These are phyloP conservation scores for Fusarium sp. DNA, from an alignment of 2,329 filamentous ascomycete species.

Conservation along the genomic window DNA sequence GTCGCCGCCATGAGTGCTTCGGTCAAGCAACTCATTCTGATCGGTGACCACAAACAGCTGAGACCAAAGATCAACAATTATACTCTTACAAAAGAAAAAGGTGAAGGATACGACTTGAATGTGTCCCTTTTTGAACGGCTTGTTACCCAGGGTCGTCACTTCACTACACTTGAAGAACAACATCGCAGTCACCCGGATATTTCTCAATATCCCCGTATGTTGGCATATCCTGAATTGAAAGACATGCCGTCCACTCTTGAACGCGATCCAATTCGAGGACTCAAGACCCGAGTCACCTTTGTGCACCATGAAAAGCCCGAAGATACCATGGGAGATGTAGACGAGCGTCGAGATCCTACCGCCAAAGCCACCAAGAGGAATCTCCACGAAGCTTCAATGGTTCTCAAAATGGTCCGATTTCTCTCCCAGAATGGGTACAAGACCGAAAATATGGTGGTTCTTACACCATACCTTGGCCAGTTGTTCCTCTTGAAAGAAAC, in stretches of 20 bases:
- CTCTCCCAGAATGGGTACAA: slow-evolving; percentile 78
- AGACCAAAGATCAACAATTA: slow-evolving; percentile 75
- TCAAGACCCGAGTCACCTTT: slow-evolving; percentile 72
- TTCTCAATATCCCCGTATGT: slow-evolving; percentile 65
- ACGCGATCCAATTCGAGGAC: slow-evolving; percentile 64
- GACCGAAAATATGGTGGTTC: slow-evolving; percentile 72
- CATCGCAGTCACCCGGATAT: slow-evolving; percentile 79
- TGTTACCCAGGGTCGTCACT: slow-evolving; percentile 65
- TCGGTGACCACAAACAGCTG: slow-evolving; percentile 80
- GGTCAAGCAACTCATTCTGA: slow-evolving; percentile 74
- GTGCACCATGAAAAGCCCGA: slow-evolving; percentile 72
- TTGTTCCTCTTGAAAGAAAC: slow-evolving; percentile 67
- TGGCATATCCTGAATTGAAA: slow-evolving; percentile 72
- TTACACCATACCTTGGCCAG: slow-evolving; percentile 81
- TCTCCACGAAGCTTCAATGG: slow-evolving; percentile 73
- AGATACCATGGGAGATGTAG: slow-evolving; percentile 54
- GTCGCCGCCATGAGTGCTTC: slow-evolving; percentile 68
- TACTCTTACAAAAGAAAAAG: slow-evolving; percentile 70
- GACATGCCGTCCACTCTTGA: slow-evolving; percentile 65
- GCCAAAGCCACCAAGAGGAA: slow-evolving; percentile 69
- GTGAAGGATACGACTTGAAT: slow-evolving; percentile 75
- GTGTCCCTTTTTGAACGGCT: slow-evolving; percentile 77
- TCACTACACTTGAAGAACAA: slow-evolving; percentile 69
- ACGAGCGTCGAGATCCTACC: slow-evolving; percentile 64
- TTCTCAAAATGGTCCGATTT: slow-evolving; percentile 73